Conservation (phyloP, 768 basidiomycete genomes). For the Suillus subluteus region DNA sequence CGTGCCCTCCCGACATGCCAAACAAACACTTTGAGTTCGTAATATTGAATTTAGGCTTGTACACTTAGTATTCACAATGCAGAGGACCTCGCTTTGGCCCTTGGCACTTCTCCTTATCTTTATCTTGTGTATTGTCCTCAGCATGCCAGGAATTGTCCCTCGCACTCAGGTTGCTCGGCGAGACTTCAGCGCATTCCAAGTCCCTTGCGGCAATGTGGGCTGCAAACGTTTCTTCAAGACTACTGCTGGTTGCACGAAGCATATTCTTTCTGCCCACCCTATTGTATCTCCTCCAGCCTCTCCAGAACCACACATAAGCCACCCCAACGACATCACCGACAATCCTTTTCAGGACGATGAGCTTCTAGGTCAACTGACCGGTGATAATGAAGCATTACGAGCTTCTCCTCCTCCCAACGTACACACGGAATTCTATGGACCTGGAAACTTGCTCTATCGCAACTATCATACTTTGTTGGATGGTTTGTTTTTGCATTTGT, state of each 20-base stretch:
- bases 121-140: not conserved
- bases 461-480: conserved; percentile 12
- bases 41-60: not conserved
- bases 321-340: not conserved
- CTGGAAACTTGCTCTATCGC: conserved; percentile 7
- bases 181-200: not conserved
- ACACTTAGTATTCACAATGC: not conserved
- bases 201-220: not conserved
- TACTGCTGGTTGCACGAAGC: not conserved
- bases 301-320: not conserved
- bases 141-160: not conserved
- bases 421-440: conserved; percentile 9
- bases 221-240: conserved; percentile 1
- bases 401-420: not conserved
- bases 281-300: not conserved
- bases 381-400: not conserved
- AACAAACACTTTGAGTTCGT: conserved; percentile 3
- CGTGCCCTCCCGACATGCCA: not conserved
- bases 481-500: conserved; percentile 6
- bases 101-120: not conserved
- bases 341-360: not conserved
- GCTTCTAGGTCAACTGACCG: not conserved
- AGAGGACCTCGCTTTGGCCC: not conserved
- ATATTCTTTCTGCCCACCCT: conserved; percentile 5
- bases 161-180: not conserved